phyloP scores from a whole-genome alignment of 345 rosid genomes.

The Linum tenue region DNA sequence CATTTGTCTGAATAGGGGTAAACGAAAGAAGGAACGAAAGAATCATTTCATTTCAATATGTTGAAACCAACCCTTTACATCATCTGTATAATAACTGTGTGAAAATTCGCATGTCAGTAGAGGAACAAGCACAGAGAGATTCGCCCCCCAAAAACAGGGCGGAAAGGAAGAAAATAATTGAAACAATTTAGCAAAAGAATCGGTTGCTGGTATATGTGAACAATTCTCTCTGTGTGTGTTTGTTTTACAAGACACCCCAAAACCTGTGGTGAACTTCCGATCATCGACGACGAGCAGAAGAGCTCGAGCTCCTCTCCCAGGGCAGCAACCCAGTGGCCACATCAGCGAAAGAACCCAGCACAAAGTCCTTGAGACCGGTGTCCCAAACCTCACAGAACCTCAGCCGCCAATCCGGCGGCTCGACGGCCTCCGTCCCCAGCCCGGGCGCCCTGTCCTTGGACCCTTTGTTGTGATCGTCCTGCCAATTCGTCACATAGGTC shows the following conservation, averaged over 20 bases:
- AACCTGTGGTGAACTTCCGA: too few species aligned
- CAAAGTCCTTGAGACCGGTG: conserved; percentile 75
- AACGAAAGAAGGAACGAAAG: conserved; percentile 2
- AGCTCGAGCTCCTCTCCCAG: conserved; percentile 62
- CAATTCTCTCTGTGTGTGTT: conserved; percentile 1
- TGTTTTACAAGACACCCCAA: conserved; percentile 18
- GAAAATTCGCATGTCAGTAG: conserved; percentile 12
- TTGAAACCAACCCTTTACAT: conserved; percentile 7
- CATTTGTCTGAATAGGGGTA: background rate
- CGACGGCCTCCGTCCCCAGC: conserved; percentile 76
- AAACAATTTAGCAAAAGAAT: conserved; percentile 18
- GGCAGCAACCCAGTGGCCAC: conserved; percentile 56
- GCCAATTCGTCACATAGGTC: conserved; percentile 92
- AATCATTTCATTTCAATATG: conserved; percentile 21
- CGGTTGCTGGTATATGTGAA: conserved; percentile 14
- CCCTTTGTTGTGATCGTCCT: conserved; percentile 76
- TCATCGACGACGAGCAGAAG: background rate
- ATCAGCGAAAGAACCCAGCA: conserved; percentile 65
- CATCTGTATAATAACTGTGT: conserved; percentile 31
- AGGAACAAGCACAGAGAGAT: conserved; percentile 7
- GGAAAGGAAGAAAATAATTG: conserved; percentile 5
- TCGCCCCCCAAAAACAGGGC: conserved; percentile 12
- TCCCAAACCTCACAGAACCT: conserved; percentile 96
- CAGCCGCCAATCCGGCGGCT: conserved; percentile 69
- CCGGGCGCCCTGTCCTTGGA: conserved; percentile 96